These are phyloP conservation scores for Fusarium chaquense DNA, from an alignment of 2,329 filamentous ascomycete species.

Conservation along the genomic window DNA sequence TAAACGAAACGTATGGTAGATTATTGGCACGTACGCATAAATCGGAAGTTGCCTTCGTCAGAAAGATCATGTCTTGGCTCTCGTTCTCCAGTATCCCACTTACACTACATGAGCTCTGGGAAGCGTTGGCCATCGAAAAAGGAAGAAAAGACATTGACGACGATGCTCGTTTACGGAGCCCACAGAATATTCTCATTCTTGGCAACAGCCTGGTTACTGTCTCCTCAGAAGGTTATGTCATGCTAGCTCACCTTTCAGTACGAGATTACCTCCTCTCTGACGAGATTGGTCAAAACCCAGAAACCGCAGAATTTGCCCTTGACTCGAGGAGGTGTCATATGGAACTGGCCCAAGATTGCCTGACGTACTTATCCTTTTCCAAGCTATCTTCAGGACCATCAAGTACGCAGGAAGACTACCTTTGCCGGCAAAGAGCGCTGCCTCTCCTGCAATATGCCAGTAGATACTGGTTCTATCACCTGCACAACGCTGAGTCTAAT, in stretches of 20 bases:
- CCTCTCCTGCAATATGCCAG: background rate
- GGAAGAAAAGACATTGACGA: background rate
- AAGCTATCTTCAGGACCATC: background rate
- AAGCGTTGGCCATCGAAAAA: background rate
- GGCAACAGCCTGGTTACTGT: background rate
- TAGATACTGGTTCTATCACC: background rate
- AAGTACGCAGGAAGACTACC: background rate
- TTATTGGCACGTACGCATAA: background rate
- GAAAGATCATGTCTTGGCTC: background rate
- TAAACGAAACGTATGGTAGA: background rate
- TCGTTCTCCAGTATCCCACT: background rate
- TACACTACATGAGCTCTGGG: background rate
- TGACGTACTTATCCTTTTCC: background rate
- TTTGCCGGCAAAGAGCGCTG: background rate
- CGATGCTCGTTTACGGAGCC: background rate
- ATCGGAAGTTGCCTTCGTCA: background rate
- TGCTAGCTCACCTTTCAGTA: background rate
- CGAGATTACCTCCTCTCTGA: background rate
- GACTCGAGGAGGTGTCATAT: background rate
- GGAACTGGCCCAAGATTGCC: background rate
- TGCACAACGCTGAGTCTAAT: background rate
- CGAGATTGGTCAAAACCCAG: background rate
- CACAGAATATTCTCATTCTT: background rate
- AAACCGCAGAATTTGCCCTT: background rate
- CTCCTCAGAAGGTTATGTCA: background rate